Conservation (phyloP, 169 alveolate genomes). For the Eimeria necatrix region DNA sequence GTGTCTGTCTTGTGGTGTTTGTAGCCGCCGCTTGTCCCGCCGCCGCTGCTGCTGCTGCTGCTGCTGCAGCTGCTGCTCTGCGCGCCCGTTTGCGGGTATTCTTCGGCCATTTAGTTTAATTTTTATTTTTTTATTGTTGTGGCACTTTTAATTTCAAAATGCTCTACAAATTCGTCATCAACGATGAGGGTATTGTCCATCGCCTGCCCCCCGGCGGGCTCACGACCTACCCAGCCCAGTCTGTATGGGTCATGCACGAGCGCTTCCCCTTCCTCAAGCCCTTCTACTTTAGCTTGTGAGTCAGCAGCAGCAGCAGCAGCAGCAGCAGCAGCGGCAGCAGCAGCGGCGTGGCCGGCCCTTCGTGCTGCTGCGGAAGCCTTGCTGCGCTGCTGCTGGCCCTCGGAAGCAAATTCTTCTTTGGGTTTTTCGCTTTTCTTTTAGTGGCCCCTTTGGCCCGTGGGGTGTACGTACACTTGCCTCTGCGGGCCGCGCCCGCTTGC, state of each 20-base stretch:
- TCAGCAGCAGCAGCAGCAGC: not conserved
- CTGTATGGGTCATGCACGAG: not conserved
- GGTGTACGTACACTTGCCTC: not conserved
- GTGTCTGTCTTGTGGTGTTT: not conserved
- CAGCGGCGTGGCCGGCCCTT: not conserved
- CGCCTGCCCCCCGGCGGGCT: conserved; percentile 24
- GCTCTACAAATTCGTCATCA: not conserved
- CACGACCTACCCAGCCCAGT: conserved; percentile 10
- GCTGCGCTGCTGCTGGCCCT: not conserved
- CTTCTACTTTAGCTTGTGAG: not conserved
- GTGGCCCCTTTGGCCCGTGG: not conserved
- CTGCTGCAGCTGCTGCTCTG: not conserved
- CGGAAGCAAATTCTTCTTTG: not conserved
- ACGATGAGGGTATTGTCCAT: not conserved
- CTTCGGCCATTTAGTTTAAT: too few relatives aligned
- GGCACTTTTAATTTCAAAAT: not conserved
- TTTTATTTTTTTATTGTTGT: too few relatives aligned
- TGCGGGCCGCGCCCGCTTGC: not conserved
- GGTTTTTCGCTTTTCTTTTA: too few relatives aligned
- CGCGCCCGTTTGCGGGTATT: not conserved
- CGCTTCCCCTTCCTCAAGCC: conserved; percentile 17
- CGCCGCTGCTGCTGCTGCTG: not conserved
- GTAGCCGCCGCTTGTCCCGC: not conserved
- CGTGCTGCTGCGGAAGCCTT: too few relatives aligned
- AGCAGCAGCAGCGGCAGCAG: too few relatives aligned